Percentiles rank a stretch among this genome's conserved stretches.
Conservation (phyloP, 306 rosid genomes). For the Cicer cuneatum region DNA sequence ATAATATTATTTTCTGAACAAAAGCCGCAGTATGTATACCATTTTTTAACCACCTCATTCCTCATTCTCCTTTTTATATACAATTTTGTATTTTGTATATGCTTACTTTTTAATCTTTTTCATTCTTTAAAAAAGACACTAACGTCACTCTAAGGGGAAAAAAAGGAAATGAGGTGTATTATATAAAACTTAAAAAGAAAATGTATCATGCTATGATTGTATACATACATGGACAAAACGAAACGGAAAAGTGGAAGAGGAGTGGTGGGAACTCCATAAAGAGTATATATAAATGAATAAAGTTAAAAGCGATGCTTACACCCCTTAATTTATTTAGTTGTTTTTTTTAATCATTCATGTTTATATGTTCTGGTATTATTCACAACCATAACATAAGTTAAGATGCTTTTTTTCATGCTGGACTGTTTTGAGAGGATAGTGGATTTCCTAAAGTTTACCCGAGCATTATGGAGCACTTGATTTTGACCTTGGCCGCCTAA, state of each 20-base stretch:
- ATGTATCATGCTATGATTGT: conserved; percentile 10
- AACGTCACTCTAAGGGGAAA: background rate
- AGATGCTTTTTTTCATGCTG: conserved; percentile 44
- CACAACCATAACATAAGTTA: conserved; percentile 2
- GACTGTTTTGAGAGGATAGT: conserved; percentile 41
- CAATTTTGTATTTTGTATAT: background rate
- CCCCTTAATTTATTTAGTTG: background rate
- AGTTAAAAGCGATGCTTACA: conserved; percentile 36
- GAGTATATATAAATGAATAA: conserved; percentile 28
- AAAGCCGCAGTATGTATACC: background rate
- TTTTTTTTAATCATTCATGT: background rate
- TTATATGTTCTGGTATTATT: conserved; percentile 1
- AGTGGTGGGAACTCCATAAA: conserved; percentile 45
- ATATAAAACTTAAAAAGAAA: conserved; percentile 7
- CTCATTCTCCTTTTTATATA: background rate
- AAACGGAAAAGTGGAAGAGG: conserved; percentile 19
- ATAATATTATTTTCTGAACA: background rate
- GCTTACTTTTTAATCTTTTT: conserved; percentile 1
- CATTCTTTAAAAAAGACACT: background rate
- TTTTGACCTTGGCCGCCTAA: conserved; percentile 33
- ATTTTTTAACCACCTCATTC: background rate
- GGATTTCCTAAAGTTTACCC: conserved; percentile 46
- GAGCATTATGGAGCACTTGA: conserved; percentile 49
- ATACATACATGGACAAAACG: background rate
- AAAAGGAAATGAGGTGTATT: background rate